These are phyloP conservation scores for Polygonum maritimum DNA, from an alignment of 148 eudicot genomes.

Conservation along the genomic window DNA sequence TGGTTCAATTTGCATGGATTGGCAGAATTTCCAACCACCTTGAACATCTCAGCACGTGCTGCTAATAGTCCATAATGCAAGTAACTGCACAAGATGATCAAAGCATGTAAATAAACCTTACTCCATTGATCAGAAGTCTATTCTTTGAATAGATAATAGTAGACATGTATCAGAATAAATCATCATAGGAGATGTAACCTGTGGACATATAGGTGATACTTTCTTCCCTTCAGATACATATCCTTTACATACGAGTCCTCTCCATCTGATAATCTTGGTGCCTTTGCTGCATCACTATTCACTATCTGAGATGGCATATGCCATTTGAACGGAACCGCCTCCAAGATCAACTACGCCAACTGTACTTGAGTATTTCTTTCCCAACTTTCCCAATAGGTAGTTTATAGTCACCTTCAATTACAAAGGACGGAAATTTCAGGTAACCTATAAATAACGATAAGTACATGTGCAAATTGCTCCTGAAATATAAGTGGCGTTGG, in stretches of 20 bases:
- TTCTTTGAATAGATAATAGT: background rate
- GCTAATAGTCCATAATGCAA: constrained; percentile 89
- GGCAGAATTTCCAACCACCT: constrained; percentile 46
- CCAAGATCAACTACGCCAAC: constrained; percentile 99
- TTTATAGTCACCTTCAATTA: constrained; percentile 74
- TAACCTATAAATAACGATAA: constrained; percentile 1
- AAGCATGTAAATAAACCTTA: background rate
- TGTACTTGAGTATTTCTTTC: constrained; percentile 59
- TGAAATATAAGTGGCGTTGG: background rate
- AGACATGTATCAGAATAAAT: background rate
- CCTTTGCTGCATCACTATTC: constrained; percentile 80
- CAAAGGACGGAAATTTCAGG: constrained; percentile 1
- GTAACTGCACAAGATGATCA: constrained; percentile 46
- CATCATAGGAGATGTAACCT: constrained; percentile 35
- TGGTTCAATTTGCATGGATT: constrained; percentile 42
- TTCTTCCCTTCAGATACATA: constrained; percentile 80
- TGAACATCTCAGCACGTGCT: constrained; percentile 93
- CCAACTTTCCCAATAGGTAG: constrained; percentile 68
- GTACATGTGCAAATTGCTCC: background rate
- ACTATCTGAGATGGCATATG: constrained; percentile 81
- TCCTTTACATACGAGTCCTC: constrained; percentile 82
- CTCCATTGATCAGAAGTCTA: background rate
- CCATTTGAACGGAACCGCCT: constrained; percentile 99
- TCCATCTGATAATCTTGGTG: constrained; percentile 63
- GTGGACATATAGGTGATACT: constrained; percentile 85